Percentiles rank a stretch among this genome's conserved stretches.
Conservation (phyloP, 768 basidiomycete genomes). For the Piloderma croceum region DNA sequence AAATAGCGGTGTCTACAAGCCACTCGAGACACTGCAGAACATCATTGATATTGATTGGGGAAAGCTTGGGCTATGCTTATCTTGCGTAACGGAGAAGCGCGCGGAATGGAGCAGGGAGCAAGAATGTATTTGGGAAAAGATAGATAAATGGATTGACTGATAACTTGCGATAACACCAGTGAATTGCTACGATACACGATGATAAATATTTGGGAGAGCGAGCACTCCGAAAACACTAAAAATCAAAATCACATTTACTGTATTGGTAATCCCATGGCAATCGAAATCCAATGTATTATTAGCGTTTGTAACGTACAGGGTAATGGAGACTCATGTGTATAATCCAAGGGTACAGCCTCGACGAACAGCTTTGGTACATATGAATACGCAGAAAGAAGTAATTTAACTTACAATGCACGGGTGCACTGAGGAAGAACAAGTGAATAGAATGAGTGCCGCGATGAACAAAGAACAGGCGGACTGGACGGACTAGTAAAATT, state of each 20-base stretch:
- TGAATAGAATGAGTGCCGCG: background rate
- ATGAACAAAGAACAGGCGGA: background rate
- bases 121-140: conserved; percentile 48
- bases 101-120: conserved; percentile 66
- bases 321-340: too few species aligned
- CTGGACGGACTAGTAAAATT: background rate
- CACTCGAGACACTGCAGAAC: conserved; percentile 62
- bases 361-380: background rate
- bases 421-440: background rate
- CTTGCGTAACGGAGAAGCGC: conserved; percentile 53
- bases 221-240: too few species aligned
- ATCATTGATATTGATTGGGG: conserved; percentile 53
- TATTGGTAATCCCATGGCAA: too few species aligned
- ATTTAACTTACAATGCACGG: background rate
- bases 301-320: too few species aligned
- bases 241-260: too few species aligned
- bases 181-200: background rate
- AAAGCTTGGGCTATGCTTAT: conserved; percentile 48
- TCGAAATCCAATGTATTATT: too few species aligned
- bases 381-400: background rate
- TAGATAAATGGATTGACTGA: conserved; percentile 57
- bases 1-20: conserved; percentile 58
- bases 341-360: too few species aligned
- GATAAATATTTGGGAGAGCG: background rate
- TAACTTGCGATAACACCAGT: background rate